Evolutionary conservation across 1,139 yeast genomes (phyloP).

Genomic region (Pichia kudriavzevii): DNA sequence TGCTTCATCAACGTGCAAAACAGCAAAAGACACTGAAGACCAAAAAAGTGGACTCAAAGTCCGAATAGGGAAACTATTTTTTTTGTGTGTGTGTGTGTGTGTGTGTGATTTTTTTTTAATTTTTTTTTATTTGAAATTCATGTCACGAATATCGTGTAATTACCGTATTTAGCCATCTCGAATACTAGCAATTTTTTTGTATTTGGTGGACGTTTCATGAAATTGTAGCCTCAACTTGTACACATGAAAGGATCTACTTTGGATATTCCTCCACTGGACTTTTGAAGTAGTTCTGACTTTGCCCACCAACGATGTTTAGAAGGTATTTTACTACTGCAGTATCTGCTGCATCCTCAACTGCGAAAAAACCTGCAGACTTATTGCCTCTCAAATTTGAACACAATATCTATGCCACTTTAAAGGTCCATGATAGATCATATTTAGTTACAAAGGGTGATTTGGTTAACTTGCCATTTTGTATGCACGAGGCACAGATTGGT

Average conservation of each 20-base stretch:
- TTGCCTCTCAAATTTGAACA: conserved; percentile 51
- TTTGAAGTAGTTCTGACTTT: not conserved
- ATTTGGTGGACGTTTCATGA: no score
- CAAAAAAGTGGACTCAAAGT: conserved; percentile 9
- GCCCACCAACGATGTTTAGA: conserved; percentile 5
- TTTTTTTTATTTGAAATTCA: no score
- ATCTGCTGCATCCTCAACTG: conserved; percentile 3
- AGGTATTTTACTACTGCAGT: conserved; percentile 8
- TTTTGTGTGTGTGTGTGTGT: no score
- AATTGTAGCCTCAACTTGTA: no score
- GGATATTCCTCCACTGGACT: not conserved
- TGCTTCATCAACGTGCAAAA: conserved; percentile 80
- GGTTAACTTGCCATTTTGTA: conserved; percentile 65
- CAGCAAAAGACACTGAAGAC: conserved; percentile 35
- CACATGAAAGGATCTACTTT: no score
- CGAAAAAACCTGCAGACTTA: conserved; percentile 2
- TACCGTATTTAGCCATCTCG: no score
- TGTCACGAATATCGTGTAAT: no score
- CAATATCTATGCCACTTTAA: conserved; percentile 72
- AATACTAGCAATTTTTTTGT: no score
- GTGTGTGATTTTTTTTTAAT: no score
- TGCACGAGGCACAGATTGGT: conserved; percentile 74
- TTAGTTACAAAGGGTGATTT: conserved; percentile 88
- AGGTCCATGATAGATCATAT: conserved; percentile 78
- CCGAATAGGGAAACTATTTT: no score